Evolutionary conservation across 73 alveolate genomes (phyloP).

Genomic region (Stentor roeselii): DNA sequence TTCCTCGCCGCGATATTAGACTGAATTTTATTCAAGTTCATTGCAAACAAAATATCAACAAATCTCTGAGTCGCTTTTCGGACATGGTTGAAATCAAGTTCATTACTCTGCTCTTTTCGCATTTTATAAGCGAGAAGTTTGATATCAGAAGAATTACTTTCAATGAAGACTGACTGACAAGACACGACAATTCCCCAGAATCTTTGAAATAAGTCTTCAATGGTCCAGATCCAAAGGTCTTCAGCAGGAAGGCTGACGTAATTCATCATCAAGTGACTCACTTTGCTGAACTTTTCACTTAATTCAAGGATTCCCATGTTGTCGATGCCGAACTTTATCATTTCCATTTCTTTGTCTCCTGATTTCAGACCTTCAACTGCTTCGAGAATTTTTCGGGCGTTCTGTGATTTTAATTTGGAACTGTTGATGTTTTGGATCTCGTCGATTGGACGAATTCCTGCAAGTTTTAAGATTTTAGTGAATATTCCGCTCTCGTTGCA

Average conservation of each 20-base stretch:
- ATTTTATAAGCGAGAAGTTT: background rate
- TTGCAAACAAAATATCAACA: background rate
- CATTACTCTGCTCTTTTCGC: background rate
- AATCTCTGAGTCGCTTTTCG: background rate
- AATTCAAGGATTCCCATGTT: background rate
- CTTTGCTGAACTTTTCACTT: too few species aligned
- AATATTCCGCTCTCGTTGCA: slow-evolving; percentile 38
- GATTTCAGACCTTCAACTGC: too few species aligned
- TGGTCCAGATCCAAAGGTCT: too few species aligned
- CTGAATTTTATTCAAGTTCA: background rate
- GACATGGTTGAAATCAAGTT: background rate
- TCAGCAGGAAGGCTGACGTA: too few species aligned
- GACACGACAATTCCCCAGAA: background rate
- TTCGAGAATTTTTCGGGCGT: background rate
- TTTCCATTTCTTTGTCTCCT: background rate
- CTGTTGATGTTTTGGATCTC: background rate
- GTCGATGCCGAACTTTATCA: background rate
- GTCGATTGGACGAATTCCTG: background rate
- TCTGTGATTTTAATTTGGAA: background rate
- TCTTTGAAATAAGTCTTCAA: too few species aligned
- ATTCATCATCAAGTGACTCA: background rate
- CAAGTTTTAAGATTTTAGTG: background rate
- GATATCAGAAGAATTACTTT: too few species aligned
- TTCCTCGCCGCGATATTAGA: background rate
- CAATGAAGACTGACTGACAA: background rate